Evolutionary conservation across 2,329 filamentous ascomycete genomes (phyloP).

Genomic region (Blumeria graminis): DNA sequence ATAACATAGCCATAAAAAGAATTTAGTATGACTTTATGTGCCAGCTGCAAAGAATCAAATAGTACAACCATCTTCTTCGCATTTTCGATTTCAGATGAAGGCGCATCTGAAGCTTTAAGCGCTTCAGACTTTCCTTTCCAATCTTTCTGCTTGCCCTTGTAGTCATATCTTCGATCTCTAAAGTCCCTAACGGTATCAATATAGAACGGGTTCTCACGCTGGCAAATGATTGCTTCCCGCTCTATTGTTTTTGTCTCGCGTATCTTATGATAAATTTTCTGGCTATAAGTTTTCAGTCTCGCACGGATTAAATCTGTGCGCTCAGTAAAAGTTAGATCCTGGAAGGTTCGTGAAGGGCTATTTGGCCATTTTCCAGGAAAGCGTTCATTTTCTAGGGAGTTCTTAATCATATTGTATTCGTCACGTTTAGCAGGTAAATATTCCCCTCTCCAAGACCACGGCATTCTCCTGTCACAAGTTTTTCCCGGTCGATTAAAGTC

Average conservation of each 20-base stretch:
- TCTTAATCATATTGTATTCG: slow-evolving; percentile 97
- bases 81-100: slow-evolving; percentile 55
- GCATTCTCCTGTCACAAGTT: slow-evolving; percentile 80
- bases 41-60: slow-evolving; percentile 85
- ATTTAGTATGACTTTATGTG: slow-evolving; percentile 97
- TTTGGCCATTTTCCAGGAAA: slow-evolving; percentile 64
- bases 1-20: slow-evolving; percentile 99
- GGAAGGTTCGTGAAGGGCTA: slow-evolving; percentile 46
- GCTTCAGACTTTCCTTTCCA: slow-evolving; percentile 94
- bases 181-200: slow-evolving; percentile 92
- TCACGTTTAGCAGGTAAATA: slow-evolving; percentile 88
- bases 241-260: slow-evolving; percentile 83
- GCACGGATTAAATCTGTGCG: slow-evolving; percentile 64
- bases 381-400: slow-evolving; percentile 72
- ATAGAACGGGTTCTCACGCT: slow-evolving; percentile 94
- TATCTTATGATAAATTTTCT: slow-evolving; percentile 99
- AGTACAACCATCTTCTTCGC: slow-evolving; percentile 98
- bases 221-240: slow-evolving; percentile 91
- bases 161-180: slow-evolving; percentile 90
- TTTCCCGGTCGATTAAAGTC: slow-evolving; percentile 97
- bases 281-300: slow-evolving; percentile 73
- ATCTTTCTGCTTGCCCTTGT: slow-evolving; percentile 92
- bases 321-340: slow-evolving; percentile 60
- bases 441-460: slow-evolving; percentile 96
- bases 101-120: slow-evolving; percentile 60